These are phyloP conservation scores for Dichotomocladium elegans DNA, from an alignment of 371 early-diverging fungal genomes.

Conservation along the genomic window DNA sequence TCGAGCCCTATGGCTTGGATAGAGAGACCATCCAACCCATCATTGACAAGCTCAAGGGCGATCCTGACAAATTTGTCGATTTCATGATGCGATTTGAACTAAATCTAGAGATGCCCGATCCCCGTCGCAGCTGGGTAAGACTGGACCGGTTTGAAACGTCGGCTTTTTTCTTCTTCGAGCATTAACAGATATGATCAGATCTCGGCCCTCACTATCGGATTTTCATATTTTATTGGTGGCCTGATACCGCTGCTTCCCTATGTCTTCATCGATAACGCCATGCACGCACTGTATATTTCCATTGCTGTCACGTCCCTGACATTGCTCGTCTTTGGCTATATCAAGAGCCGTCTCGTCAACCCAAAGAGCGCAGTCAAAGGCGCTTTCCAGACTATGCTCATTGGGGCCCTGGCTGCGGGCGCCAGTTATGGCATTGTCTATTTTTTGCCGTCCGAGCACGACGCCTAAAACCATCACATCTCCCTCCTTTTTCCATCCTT, in stretches of 20 bases:
- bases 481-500: too few relatives aligned
- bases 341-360: conserved; percentile 55
- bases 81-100: conserved; percentile 81
- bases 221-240: conserved; percentile 69
- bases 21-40: conserved; percentile 55
- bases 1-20: conserved; percentile 61
- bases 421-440: conserved; percentile 45
- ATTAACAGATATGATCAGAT: conserved; percentile 21
- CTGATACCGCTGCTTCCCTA: conserved; percentile 71
- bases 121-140: conserved; percentile 56
- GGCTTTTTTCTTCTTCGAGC: neutral
- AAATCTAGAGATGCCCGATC: conserved; percentile 61
- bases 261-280: conserved; percentile 45
- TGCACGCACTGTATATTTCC: conserved; percentile 50
- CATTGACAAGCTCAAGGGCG: conserved; percentile 47
- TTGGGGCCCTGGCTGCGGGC: conserved; percentile 64
- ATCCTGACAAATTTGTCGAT: conserved; percentile 64
- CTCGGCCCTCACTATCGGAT: conserved; percentile 64
- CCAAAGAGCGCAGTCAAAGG: conserved; percentile 42
- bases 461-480: too few relatives aligned
- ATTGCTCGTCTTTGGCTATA: conserved; percentile 62
- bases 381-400: conserved; percentile 58
- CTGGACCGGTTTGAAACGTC: neutral
- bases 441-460: conserved; percentile 29
- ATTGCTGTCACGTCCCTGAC: conserved; percentile 54